These are phyloP conservation scores for Rubia occidens DNA, from an alignment of 305 asterid species.

Conservation along the genomic window DNA sequence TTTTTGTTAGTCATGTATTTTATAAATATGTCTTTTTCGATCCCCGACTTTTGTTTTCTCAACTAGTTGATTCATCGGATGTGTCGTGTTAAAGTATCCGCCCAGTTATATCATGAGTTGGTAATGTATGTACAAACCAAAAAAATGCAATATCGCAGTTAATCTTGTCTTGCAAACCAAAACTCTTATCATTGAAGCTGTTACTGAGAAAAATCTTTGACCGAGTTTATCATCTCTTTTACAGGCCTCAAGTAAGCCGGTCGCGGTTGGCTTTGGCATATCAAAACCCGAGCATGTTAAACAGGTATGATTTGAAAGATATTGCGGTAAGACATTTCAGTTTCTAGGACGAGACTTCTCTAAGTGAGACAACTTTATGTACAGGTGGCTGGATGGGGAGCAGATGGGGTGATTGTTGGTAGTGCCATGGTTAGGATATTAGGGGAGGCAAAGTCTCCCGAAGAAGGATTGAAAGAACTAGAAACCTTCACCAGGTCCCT, in stretches of 20 bases:
- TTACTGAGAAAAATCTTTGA: not conserved
- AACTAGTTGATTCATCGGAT: not conserved
- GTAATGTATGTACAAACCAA: not conserved
- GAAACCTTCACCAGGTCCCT: conserved; percentile 62
- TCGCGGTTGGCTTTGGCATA: conserved; percentile 95
- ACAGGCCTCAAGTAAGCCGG: conserved; percentile 74
- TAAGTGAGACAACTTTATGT: conserved; percentile 2
- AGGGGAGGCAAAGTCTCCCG: conserved; percentile 75
- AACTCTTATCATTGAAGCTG: not conserved
- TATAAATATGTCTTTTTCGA: not conserved
- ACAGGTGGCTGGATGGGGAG: conserved; percentile 94
- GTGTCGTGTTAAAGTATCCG: not conserved
- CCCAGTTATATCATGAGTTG: not conserved
- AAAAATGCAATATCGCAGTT: not conserved
- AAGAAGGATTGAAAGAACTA: conserved; percentile 72
- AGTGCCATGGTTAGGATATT: conserved; percentile 77
- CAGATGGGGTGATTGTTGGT: conserved; percentile 94
- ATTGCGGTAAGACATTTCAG: not conserved
- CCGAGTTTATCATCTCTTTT: conserved; percentile 9
- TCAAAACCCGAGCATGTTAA: conserved; percentile 86
- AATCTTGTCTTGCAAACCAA: not conserved
- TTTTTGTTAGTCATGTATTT: not conserved
- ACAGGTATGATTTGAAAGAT: conserved; percentile 37
- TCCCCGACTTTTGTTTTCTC: not conserved
- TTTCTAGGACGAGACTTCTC: not conserved